Percentiles rank a stretch among this genome's conserved stretches.
Evolutionary conservation across 345 rosid species (phyloP).

Genomic region (Arabidopsis arenosa): DNA sequence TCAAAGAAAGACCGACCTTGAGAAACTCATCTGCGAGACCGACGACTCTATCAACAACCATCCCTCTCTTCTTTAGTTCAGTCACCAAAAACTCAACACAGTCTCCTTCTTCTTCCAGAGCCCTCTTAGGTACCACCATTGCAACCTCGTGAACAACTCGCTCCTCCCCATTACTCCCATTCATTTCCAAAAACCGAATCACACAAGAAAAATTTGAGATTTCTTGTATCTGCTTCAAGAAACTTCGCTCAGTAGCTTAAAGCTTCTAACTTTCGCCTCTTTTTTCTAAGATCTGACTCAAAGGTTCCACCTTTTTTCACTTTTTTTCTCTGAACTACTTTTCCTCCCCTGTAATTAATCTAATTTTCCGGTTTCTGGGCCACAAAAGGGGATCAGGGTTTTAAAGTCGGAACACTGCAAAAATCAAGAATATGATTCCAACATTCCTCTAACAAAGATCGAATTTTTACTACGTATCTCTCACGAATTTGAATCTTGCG

Average conservation of each 20-base stretch:
- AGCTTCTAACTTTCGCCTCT: background rate
- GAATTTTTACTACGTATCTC: conserved; percentile 9
- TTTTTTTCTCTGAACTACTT: background rate
- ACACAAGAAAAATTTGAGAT: background rate
- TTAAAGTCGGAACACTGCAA: conserved; percentile 30
- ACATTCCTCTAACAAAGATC: background rate
- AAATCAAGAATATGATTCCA: conserved; percentile 11
- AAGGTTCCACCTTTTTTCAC: conserved; percentile 32
- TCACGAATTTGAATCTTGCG: background rate
- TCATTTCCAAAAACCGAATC: conserved; percentile 52
- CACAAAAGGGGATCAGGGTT: conserved; percentile 42
- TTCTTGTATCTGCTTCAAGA: background rate
- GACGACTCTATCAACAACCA: conserved; percentile 62
- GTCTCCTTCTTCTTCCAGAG: conserved; percentile 53
- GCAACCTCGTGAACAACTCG: conserved; percentile 66
- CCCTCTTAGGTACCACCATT: conserved; percentile 69
- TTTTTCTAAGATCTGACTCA: conserved; percentile 33
- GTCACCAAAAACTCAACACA: conserved; percentile 72
- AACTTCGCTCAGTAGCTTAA: conserved; percentile 28
- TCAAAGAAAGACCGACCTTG: conserved; percentile 51
- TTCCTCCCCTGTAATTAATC: conserved; percentile 7
- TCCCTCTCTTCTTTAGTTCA: conserved; percentile 66
- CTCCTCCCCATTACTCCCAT: conserved; percentile 53
- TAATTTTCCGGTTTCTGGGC: conserved; percentile 34
- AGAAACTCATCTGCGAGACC: conserved; percentile 84